Conservation (phyloP, 768 basidiomycete genomes). For the Strobilomyces confusus region DNA sequence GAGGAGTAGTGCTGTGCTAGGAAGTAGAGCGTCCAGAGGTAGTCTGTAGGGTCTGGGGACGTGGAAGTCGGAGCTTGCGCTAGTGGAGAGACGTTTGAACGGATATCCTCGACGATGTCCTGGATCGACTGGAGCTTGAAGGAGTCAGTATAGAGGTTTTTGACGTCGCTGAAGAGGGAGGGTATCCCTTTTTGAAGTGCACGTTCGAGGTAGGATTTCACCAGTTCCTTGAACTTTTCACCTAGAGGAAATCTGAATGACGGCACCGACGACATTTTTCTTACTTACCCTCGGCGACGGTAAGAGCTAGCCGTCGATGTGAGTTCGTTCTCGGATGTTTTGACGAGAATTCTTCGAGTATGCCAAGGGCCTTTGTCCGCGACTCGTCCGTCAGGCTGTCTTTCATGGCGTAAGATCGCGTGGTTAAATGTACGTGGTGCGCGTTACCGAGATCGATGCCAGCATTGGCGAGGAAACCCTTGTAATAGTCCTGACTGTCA, state of each 20-base stretch:
- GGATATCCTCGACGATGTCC: slow-evolving; percentile 55
- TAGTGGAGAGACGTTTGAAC: slow-evolving; percentile 33
- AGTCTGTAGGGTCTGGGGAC: slow-evolving; percentile 60
- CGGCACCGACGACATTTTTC: neutral
- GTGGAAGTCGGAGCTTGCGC: slow-evolving; percentile 27
- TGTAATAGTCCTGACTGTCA: slow-evolving; percentile 79
- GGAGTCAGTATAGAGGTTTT: slow-evolving; percentile 67
- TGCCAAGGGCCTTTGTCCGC: slow-evolving; percentile 47
- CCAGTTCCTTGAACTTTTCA: slow-evolving; percentile 63
- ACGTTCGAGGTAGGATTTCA: slow-evolving; percentile 60
- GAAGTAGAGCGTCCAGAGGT: slow-evolving; percentile 95
- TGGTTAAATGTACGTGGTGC: neutral
- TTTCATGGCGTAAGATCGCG: slow-evolving; percentile 22
- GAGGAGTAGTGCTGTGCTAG: slow-evolving; percentile 85
- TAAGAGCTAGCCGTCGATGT: slow-evolving; percentile 71
- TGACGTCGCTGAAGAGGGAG: slow-evolving; percentile 89
- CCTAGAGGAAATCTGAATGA: slow-evolving; percentile 33
- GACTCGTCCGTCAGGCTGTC: slow-evolving; percentile 46
- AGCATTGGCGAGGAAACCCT: slow-evolving; percentile 61
- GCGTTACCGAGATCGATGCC: slow-evolving; percentile 62
- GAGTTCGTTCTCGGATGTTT: slow-evolving; percentile 67
- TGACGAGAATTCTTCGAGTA: slow-evolving; percentile 56
- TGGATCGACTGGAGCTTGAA: slow-evolving; percentile 68
- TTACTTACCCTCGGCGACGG: slow-evolving; percentile 49
- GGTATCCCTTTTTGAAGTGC: slow-evolving; percentile 85